Evolutionary conservation across 306 rosid genomes (phyloP), one percentile per base, ranked within the genome.

Genomic region (Carpinus viminea): DNA sequence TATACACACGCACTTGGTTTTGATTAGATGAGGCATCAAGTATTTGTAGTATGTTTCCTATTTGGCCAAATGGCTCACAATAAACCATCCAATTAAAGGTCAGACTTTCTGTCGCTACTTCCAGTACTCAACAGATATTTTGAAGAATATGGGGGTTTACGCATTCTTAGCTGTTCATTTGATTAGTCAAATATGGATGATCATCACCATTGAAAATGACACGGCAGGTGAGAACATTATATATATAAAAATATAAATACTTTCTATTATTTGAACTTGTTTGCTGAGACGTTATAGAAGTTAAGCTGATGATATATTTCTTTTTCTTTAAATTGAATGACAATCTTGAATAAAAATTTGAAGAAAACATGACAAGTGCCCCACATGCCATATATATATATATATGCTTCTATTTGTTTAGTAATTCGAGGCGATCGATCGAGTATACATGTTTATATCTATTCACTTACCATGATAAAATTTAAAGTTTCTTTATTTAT

Each of bases 391-490:
- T 69, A 57, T 41, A 6, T 69, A 57, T 31, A 31, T 31, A 31
- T 31, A 31, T 31, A 1, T 31, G 84, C 75, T 20, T 13, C 72
- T 52, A 74, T 34, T 62, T 26, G 80, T 71, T 74, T 85, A 53
- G 70, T 52, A 60, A 81, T 59, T 74, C 77, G 79, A 84, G 83
- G 65, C 74, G 26, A 24, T 24, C 26, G 26, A 24, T 24, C 26
- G 71, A 78, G 83, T 68, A 61, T 72, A 68, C 60, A 69, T 78
- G 83, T 83, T 80, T 86, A 78, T 38, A 82, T 82, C 74, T 78
- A 78, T 77, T 78, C 80, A 61, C 43, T 59, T 65, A n/a, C 74
- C 13, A 15, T 50, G 66, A 55, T 60, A 53, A 34, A 76, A 65
- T 38, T 71, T 56, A 55, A 28, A 18, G 45, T 72, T 47, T 10